These are phyloP conservation scores for Lumnitzera littorea DNA, from an alignment of 345 rosid genomes.

Conservation along the genomic window DNA sequence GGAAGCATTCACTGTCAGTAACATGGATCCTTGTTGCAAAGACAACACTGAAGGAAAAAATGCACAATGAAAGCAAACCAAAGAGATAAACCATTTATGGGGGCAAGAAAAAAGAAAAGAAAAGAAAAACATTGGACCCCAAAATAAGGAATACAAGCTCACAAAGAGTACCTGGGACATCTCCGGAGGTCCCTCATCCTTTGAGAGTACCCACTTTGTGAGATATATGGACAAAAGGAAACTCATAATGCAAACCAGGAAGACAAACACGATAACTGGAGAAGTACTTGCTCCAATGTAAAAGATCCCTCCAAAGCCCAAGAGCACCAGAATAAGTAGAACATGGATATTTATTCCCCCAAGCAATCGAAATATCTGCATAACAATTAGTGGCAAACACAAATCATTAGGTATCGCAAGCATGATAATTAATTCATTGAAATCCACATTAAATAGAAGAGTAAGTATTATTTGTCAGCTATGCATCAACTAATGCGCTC, in stretches of 20 bases:
- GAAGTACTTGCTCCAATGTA: slow-evolving; percentile 91
- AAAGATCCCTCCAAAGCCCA: slow-evolving; percentile 68
- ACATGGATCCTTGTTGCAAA: no score
- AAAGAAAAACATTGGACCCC: background rate
- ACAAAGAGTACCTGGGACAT: slow-evolving; percentile 66
- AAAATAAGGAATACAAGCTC: background rate
- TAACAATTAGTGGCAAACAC: background rate
- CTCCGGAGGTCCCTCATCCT: slow-evolving; percentile 99
- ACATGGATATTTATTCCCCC: slow-evolving; percentile 79
- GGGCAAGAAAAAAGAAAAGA: background rate
- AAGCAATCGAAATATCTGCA: slow-evolving; percentile 78
- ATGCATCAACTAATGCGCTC: no score
- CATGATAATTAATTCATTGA: background rate
- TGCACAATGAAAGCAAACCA: background rate
- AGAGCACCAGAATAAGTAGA: slow-evolving; percentile 54
- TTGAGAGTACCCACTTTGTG: slow-evolving; percentile 89
- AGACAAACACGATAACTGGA: slow-evolving; percentile 86
- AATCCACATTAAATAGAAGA: background rate
- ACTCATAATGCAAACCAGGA: slow-evolving; percentile 72
- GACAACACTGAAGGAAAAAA: no score
- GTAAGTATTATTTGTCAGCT: no score
- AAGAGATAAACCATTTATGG: no score
- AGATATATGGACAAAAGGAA: slow-evolving; percentile 74
- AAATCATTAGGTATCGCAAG: background rate
- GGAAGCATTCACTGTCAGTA: no score